phyloP scores from a whole-genome alignment of 2,329 filamentous ascomycete species.

The Apiospora malaysiana region DNA sequence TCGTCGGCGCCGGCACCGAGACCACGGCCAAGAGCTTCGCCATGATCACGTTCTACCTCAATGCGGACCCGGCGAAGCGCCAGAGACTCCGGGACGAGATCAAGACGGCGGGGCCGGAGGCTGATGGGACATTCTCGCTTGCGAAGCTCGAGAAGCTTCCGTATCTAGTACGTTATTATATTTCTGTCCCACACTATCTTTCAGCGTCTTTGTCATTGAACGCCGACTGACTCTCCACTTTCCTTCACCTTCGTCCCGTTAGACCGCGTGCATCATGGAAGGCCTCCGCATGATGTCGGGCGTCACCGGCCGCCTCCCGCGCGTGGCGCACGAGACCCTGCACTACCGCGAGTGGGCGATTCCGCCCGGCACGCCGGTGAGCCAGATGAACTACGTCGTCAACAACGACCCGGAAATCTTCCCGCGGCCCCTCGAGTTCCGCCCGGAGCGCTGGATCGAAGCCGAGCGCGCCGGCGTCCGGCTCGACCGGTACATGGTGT shows the following conservation, averaged over 20 bases:
- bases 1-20: conserved; percentile 41
- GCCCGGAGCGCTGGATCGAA: conserved; percentile 23
- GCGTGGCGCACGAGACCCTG: conserved; percentile 34
- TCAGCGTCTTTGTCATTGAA: neutral
- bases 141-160: conserved; percentile 35
- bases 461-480: neutral
- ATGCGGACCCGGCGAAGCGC: conserved; percentile 28
- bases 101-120: conserved; percentile 25
- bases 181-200: no score
- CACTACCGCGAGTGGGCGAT: conserved; percentile 15
- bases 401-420: conserved; percentile 20
- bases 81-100: conserved; percentile 32
- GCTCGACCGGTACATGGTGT: conserved; percentile 1
- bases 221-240: neutral
- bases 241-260: neutral
- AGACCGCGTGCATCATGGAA: conserved; percentile 17
- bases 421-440: conserved; percentile 14
- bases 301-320: conserved; percentile 37
- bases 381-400: conserved; percentile 19
- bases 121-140: conserved; percentile 16
- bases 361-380: conserved; percentile 19
- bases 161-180: conserved; percentile 19
- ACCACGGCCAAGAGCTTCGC: conserved; percentile 36
- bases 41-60: conserved; percentile 35
- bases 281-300: conserved; percentile 32